These are phyloP conservation scores for Yarrowia sp. DNA, from an alignment of 805 yeast species.

Conservation along the genomic window DNA sequence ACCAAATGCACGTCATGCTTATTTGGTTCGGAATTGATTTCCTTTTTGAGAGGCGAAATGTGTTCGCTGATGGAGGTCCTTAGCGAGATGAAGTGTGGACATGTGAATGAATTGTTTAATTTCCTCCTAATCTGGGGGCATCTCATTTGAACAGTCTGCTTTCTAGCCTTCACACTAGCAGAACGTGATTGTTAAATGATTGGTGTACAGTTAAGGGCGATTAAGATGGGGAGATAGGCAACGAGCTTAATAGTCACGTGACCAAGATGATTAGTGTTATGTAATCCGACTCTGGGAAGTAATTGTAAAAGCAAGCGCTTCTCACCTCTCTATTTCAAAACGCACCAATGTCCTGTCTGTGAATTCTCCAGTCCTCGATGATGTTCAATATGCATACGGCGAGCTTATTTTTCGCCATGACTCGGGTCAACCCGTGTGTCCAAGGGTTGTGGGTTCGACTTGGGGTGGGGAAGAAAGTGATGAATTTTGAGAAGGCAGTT, in stretches of 20 bases:
- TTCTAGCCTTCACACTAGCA: background rate
- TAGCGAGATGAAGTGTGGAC: background rate
- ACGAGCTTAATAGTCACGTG: too few species aligned
- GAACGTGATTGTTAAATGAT: slow-evolving; percentile 2
- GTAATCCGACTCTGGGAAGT: background rate
- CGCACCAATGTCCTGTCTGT: background rate
- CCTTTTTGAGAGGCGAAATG: background rate
- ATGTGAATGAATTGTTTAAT: too few species aligned
- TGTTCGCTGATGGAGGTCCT: background rate
- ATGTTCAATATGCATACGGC: background rate
- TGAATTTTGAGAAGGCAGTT: too few species aligned
- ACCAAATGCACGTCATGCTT: slow-evolving; percentile 24
- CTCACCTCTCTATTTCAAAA: background rate
- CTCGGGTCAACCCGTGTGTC: slow-evolving; percentile 3
- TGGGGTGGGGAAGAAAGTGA: background rate
- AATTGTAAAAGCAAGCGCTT: too few species aligned
- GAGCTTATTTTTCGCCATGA: background rate
- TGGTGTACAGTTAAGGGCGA: too few species aligned
- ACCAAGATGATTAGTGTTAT: background rate
- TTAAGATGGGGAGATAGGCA: background rate
- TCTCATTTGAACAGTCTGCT: too few species aligned
- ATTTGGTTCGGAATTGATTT: slow-evolving; percentile 31
- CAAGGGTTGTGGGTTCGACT: slow-evolving; percentile 5
- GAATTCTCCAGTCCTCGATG: background rate
- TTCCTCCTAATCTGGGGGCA: too few species aligned